These are phyloP conservation scores for Fraxinus cuspidata DNA, from an alignment of 257 asterid species.

Conservation along the genomic window DNA sequence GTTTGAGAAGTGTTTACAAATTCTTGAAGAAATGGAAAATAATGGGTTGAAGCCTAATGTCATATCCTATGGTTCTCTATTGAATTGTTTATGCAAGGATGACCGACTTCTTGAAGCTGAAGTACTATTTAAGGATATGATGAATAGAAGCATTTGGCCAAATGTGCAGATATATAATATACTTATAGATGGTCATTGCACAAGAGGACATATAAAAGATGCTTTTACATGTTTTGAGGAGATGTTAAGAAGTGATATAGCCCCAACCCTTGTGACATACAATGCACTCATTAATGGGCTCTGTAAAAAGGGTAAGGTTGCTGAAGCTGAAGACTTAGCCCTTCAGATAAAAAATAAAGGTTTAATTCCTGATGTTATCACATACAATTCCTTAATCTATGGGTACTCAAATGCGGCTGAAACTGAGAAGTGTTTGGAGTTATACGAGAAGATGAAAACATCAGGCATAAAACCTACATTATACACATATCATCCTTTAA, in stretches of 20 bases:
- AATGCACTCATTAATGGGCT: constrained; percentile 67
- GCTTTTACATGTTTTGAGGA: constrained; percentile 50
- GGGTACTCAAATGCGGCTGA: constrained; percentile 57
- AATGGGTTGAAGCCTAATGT: constrained; percentile 56
- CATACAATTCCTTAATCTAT: constrained; percentile 68
- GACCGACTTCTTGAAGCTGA: constrained; percentile 69
- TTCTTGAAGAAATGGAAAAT: constrained; percentile 74
- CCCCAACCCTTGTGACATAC: constrained; percentile 69
- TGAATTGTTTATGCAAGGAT: constrained; percentile 68
- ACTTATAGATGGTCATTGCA: constrained; percentile 63
- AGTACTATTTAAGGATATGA: constrained; percentile 60
- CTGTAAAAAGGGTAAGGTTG: constrained; percentile 50
- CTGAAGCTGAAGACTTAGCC: constrained; percentile 69
- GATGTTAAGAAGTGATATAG: constrained; percentile 42
- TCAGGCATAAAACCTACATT: constrained; percentile 65
- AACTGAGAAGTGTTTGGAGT: constrained; percentile 49
- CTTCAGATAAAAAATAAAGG: constrained; percentile 47
- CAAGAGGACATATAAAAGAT: constrained; percentile 45
- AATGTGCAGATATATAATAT: constrained; percentile 70
- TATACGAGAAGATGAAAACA: constrained; percentile 60
- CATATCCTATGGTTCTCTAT: constrained; percentile 66
- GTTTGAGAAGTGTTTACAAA: constrained; percentile 61
- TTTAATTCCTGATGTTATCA: constrained; percentile 63
- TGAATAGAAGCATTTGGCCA: constrained; percentile 51
- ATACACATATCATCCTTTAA: constrained; percentile 65